Evolutionary conservation across 306 rosid genomes (phyloP).

Genomic region (Quercus berberidifolia): DNA sequence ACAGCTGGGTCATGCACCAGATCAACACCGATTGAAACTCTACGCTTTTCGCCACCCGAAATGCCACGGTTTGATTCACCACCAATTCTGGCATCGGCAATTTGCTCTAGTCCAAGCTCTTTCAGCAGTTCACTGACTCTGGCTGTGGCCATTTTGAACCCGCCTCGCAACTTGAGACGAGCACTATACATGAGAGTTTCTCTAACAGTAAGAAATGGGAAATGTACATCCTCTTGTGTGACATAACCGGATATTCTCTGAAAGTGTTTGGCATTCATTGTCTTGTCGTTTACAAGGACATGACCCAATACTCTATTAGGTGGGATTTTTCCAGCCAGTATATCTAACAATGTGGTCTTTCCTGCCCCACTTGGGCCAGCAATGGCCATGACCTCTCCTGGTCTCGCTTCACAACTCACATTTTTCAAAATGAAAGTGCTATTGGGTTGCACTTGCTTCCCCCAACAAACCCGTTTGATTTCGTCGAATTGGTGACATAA

Average conservation of each 20-base stretch:
- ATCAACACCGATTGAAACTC: slow-evolving; percentile 43
- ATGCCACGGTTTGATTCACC: slow-evolving; percentile 29
- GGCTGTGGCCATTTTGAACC: slow-evolving; percentile 21
- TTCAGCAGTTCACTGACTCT: slow-evolving; percentile 33
- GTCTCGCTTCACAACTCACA: slow-evolving; percentile 38
- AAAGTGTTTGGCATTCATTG: slow-evolving; percentile 30
- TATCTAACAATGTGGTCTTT: slow-evolving; percentile 43
- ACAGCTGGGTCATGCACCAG: slow-evolving; percentile 43
- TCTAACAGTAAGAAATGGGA: slow-evolving; percentile 40
- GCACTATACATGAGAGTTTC: slow-evolving; percentile 45
- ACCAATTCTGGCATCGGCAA: slow-evolving; percentile 28
- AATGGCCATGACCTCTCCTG: slow-evolving; percentile 43
- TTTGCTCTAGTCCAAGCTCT: slow-evolving; percentile 42
- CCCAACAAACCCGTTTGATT: slow-evolving; percentile 7
- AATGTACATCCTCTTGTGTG: slow-evolving; percentile 38
- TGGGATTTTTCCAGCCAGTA: slow-evolving; percentile 38
- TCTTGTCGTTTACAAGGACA: slow-evolving; percentile 36
- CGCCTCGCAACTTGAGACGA: slow-evolving; percentile 29
- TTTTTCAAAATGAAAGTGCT: slow-evolving; percentile 32
- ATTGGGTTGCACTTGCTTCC: slow-evolving; percentile 4
- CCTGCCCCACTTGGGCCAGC: slow-evolving; percentile 55
- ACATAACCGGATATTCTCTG: slow-evolving; percentile 46
- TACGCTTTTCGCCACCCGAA: slow-evolving; percentile 42
- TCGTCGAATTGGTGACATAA: slow-evolving; percentile 13
- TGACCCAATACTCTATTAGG: slow-evolving; percentile 24